A percentile compares a stretch with the other conserved stretches of the same genome.
Evolutionary conservation across 116 monocot species (phyloP).

Genomic region (Papilionanthe hybrid): DNA sequence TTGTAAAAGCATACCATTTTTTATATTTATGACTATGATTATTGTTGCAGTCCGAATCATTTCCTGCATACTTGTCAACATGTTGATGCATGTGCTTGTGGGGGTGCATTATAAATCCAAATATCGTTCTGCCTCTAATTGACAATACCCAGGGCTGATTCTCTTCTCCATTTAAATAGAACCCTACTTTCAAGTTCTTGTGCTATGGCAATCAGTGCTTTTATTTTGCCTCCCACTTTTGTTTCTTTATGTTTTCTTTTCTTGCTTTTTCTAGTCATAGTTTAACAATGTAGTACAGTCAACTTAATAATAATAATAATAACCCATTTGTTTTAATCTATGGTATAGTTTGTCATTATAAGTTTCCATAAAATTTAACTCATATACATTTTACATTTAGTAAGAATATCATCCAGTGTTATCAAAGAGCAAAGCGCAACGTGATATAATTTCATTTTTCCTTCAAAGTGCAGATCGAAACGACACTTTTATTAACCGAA

Average conservation of each 20-base stretch:
- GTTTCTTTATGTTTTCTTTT: neutral
- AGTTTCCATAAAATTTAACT: neutral
- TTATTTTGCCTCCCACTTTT: neutral
- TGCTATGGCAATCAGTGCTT: neutral
- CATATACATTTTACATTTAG: neutral
- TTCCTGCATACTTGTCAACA: neutral
- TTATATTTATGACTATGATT: neutral
- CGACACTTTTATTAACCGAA: too few relatives aligned
- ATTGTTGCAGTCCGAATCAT: neutral
- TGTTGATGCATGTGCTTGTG: neutral
- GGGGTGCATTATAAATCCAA: neutral
- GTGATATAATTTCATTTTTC: too few relatives aligned
- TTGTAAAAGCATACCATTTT: neutral
- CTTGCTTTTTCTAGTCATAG: neutral
- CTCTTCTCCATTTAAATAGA: neutral
- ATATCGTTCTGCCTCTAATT: too few relatives aligned
- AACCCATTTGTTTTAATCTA: neutral
- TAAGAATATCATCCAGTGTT: too few relatives aligned
- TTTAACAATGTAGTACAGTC: neutral
- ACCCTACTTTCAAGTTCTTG: neutral
- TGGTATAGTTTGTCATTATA: neutral
- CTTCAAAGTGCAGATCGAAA: too few relatives aligned
- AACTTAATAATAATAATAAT: neutral
- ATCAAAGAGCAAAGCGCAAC: too few relatives aligned
- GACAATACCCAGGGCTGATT: too few relatives aligned